A percentile compares a stretch with the other conserved stretches of the same genome.
Evolutionary conservation across 345 rosid genomes (phyloP).

Genomic region (Citrus mangshanensis): DNA sequence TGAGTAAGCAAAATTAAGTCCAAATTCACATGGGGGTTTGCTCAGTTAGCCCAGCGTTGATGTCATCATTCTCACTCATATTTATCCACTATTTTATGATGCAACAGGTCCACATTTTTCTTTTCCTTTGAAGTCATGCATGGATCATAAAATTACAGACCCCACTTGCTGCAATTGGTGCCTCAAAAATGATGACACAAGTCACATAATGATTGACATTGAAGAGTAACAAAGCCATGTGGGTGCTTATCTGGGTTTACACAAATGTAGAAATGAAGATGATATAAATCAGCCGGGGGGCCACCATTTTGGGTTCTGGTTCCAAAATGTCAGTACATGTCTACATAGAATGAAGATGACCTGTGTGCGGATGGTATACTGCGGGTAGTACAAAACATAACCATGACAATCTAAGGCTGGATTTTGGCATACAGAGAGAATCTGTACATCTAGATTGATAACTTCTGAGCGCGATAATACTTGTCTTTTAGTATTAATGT

Average conservation of each 20-base stretch:
- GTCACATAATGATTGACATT: neutral
- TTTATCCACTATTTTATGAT: neutral
- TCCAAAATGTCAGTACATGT: neutral
- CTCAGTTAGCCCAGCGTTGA: neutral
- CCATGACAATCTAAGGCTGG: too few species aligned
- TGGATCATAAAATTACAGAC: neutral
- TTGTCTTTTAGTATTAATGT: too few species aligned
- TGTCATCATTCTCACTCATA: neutral
- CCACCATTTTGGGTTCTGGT: neutral
- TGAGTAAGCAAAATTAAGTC: neutral
- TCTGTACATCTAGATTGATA: too few species aligned
- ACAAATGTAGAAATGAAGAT: neutral
- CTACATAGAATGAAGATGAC: too few species aligned
- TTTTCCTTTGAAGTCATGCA: neutral
- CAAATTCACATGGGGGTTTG: constrained; percentile 21
- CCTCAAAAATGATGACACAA: neutral
- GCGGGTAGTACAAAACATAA: too few species aligned
- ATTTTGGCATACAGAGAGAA: too few species aligned
- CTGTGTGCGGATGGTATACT: too few species aligned
- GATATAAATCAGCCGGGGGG: neutral
- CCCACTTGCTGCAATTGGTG: neutral
- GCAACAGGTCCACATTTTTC: neutral
- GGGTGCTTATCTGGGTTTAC: neutral
- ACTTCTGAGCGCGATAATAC: too few species aligned
- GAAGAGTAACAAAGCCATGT: neutral